Evolutionary conservation across 202 grass and related monocot genomes (phyloP).

Genomic region (Panicum virgatum): DNA sequence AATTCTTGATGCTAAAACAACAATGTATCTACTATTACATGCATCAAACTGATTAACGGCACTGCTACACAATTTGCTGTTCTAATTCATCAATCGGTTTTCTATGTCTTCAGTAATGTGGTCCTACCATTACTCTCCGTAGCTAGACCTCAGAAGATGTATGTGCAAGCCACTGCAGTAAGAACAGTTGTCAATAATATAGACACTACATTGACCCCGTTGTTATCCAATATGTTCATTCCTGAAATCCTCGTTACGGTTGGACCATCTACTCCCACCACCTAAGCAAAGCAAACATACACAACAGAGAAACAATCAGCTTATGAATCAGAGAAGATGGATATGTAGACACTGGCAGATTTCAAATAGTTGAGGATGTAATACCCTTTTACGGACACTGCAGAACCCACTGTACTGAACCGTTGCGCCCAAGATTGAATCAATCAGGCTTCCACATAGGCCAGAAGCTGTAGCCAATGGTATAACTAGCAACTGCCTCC

Average conservation of each 20-base stretch:
- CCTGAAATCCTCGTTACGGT: constrained; percentile 80
- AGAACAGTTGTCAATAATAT: constrained; percentile 69
- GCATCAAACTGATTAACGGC: constrained; percentile 12
- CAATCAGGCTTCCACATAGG: constrained; percentile 81
- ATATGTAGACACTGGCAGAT: background rate
- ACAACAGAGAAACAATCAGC: constrained; percentile 3
- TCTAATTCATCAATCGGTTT: constrained; percentile 16
- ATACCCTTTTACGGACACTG: constrained; percentile 71
- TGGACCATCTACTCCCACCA: constrained; percentile 67
- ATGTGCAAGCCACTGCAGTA: constrained; percentile 56
- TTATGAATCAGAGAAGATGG: background rate
- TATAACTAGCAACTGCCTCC: constrained; percentile 75
- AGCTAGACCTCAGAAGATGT: constrained; percentile 63
- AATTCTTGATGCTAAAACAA: constrained; percentile 9
- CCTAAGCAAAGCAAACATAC: constrained; percentile 48
- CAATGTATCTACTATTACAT: background rate
- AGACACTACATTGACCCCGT: constrained; percentile 82
- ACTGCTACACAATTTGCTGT: constrained; percentile 11
- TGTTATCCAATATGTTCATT: constrained; percentile 82
- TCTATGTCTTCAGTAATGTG: constrained; percentile 20
- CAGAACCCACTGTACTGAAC: constrained; percentile 95
- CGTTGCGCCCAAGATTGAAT: constrained; percentile 84
- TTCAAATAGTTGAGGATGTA: background rate
- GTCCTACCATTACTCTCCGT: background rate
- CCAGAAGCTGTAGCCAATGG: constrained; percentile 78